Evolutionary conservation across 2,329 filamentous ascomycete genomes (phyloP), one percentile per base, ranked within the genome.

Genomic region (Aspergillus japonicus): DNA sequence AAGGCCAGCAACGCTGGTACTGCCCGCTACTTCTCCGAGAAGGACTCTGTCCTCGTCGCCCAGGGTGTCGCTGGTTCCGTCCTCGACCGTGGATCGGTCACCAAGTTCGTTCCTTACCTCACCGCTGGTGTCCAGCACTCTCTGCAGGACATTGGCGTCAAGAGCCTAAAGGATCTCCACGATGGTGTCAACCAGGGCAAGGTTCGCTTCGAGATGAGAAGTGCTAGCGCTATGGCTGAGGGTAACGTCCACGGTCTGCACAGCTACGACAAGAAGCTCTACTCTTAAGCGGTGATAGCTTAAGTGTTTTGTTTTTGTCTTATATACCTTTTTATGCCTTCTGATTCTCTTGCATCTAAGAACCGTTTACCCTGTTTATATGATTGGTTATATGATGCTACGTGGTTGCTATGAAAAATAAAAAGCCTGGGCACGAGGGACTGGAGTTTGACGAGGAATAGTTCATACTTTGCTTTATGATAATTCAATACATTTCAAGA

Each of bases 251-350:
- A 98, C 81, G 87, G 87, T 61, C 92, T 99, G 85, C 92, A 98
- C 83, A 94, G 91, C 76, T 98, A 96, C 77, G 95, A 98, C 84
- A 99, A 99, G 90, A 99, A 98, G 86, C 89, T 99, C 68, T 99
- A 96, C 80, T 92, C 92, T 71, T 97, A 87, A 74, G 64, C 49
- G 53, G 61, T 58, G 21, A 59, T 47, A 64, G 60, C 64, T 57
- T 64, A 54, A 63, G 44, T 16, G 44, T 50, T 23, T 8, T 14
- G 35, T 33, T 53, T 29, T 24, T 54, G 58, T 63, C 42, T 52
- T 50, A 50, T 56, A 44, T 42, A 39, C 39, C 39, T 50, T 42
- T 50, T 48, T 42, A 33, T 55, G 58, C 52, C 47, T 65, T 66
- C 50, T 66, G 62, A 47, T 65, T 57, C 62, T 62, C 64, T 63